phyloP scores from a whole-genome alignment of 2,329 filamentous ascomycete species.

The Stenocarpella maydis region DNA sequence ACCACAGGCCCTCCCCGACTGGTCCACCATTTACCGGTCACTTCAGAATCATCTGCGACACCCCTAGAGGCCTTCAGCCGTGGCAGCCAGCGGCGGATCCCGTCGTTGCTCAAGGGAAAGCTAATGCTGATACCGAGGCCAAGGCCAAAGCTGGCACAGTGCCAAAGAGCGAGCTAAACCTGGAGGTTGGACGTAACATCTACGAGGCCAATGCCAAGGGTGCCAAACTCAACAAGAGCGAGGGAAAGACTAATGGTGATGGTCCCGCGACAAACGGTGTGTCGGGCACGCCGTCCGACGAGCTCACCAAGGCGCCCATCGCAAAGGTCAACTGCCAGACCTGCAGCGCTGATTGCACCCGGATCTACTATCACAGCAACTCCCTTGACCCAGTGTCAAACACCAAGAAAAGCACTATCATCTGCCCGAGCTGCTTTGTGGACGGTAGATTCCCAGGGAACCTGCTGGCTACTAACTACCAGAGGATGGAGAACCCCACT shows the following conservation, averaged over 20 bases:
- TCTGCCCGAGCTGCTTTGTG: slow-evolving; percentile 91
- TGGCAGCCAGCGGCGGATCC: slow-evolving; percentile 91
- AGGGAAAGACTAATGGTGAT: slow-evolving; percentile 81
- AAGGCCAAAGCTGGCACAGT: slow-evolving; percentile 72
- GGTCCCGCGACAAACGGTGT: slow-evolving; percentile 71
- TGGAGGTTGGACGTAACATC: slow-evolving; percentile 94
- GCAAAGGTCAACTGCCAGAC: slow-evolving; percentile 84
- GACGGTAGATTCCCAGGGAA: slow-evolving; percentile 84
- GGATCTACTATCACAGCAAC: slow-evolving; percentile 67
- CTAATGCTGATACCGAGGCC: slow-evolving; percentile 73
- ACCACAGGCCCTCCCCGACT: slow-evolving; percentile 92
- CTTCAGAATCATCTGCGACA: slow-evolving; percentile 95
- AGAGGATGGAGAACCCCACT: slow-evolving; percentile 86
- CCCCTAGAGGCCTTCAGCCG: slow-evolving; percentile 90
- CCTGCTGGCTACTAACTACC: slow-evolving; percentile 81
- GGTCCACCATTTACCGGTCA: slow-evolving; percentile 97
- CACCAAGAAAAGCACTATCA: slow-evolving; percentile 78
- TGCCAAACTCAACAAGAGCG: slow-evolving; percentile 72
- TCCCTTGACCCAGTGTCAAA: slow-evolving; percentile 59
- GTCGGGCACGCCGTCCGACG: slow-evolving; percentile 58
- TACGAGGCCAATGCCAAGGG: slow-evolving; percentile 91
- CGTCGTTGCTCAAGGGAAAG: slow-evolving; percentile 67
- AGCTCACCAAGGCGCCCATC: slow-evolving; percentile 71
- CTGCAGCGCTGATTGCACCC: slow-evolving; percentile 88
- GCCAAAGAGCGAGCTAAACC: slow-evolving; percentile 82